phyloP scores from a whole-genome alignment of 768 basidiomycete genomes.

The Amanita molliuscula region DNA sequence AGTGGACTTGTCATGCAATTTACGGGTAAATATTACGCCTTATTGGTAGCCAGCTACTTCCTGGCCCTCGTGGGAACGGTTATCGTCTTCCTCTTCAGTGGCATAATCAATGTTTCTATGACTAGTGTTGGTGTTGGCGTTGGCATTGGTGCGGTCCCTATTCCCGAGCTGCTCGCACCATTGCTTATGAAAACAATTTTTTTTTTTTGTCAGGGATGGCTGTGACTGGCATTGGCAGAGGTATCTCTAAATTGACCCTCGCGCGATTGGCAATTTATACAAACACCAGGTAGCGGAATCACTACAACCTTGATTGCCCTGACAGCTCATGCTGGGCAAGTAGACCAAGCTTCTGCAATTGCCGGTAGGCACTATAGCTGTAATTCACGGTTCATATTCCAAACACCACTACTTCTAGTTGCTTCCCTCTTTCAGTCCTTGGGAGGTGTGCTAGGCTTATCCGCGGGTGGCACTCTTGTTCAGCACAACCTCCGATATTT shows the following conservation, averaged over 20 bases:
- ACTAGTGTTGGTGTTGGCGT: slow-evolving; percentile 28
- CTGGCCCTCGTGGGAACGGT: slow-evolving; percentile 28
- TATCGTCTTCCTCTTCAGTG: slow-evolving; percentile 27
- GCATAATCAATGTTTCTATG: slow-evolving; percentile 24
- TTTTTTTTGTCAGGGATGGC: slow-evolving; percentile 25
- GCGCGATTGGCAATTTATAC: not conserved
- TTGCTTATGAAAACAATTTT: not conserved
- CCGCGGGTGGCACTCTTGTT: slow-evolving; percentile 45
- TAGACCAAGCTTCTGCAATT: slow-evolving; percentile 56
- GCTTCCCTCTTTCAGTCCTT: slow-evolving; percentile 61
- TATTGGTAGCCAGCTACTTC: slow-evolving; percentile 35
- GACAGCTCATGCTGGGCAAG: slow-evolving; percentile 52
- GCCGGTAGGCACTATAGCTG: slow-evolving; percentile 28
- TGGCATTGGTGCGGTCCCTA: slow-evolving; percentile 24
- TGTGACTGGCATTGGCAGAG: slow-evolving; percentile 28
- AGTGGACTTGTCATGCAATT: slow-evolving; percentile 47
- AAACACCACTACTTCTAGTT: slow-evolving; percentile 21
- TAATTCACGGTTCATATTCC: not conserved
- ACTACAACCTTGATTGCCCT: slow-evolving; percentile 51
- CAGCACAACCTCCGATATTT: slow-evolving; percentile 37
- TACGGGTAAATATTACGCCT: slow-evolving; percentile 44
- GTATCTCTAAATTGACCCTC: slow-evolving; percentile 14
- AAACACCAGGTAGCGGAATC: slow-evolving; percentile 31
- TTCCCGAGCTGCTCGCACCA: not conserved
- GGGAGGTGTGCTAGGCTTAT: slow-evolving; percentile 47